These are phyloP conservation scores for Paspalum notatum DNA, from an alignment of 176 grass and related monocot genomes.

Conservation along the genomic window DNA sequence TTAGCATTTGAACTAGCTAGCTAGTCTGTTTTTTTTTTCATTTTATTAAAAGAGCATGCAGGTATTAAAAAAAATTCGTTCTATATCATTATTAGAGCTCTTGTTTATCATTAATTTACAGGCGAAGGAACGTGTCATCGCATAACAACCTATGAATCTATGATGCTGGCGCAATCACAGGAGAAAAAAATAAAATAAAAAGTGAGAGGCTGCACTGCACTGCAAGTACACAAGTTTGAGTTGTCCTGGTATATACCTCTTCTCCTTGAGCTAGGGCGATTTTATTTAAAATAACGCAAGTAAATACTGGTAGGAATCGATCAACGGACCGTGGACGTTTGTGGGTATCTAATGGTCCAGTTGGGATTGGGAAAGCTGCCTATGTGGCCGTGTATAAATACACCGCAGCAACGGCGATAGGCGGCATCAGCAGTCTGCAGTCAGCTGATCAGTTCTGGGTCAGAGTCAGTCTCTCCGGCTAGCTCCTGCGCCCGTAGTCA, in stretches of 20 bases:
- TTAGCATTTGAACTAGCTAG: no score
- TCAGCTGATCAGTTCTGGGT: constrained; percentile 13
- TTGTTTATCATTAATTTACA: background rate
- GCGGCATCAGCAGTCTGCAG: constrained; percentile 32
- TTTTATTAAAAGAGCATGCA: background rate
- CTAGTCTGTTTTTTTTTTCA: no score
- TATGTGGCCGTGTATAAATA: constrained; percentile 50
- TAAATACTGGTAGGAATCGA: constrained; percentile 49
- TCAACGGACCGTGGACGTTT: constrained; percentile 37
- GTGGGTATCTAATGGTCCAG: constrained; percentile 43
- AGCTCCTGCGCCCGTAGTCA: constrained; percentile 46
- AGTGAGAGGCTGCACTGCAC: constrained; percentile 31
- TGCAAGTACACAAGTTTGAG: constrained; percentile 49
- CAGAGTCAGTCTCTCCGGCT: constrained; percentile 3
- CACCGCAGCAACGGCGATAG: constrained; percentile 12
- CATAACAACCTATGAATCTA: constrained; percentile 24
- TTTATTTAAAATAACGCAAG: constrained; percentile 37
- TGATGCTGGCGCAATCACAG: constrained; percentile 23
- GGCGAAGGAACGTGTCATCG: constrained; percentile 21
- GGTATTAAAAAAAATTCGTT: background rate
- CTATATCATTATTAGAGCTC: background rate
- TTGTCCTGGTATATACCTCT: constrained; percentile 52
- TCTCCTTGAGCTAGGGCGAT: constrained; percentile 17
- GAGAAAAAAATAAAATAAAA: background rate
- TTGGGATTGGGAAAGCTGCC: constrained; percentile 15